Base-by-base conservation (phyloP, 208 protist species). In the Novymonas esmeraldas region DNA sequence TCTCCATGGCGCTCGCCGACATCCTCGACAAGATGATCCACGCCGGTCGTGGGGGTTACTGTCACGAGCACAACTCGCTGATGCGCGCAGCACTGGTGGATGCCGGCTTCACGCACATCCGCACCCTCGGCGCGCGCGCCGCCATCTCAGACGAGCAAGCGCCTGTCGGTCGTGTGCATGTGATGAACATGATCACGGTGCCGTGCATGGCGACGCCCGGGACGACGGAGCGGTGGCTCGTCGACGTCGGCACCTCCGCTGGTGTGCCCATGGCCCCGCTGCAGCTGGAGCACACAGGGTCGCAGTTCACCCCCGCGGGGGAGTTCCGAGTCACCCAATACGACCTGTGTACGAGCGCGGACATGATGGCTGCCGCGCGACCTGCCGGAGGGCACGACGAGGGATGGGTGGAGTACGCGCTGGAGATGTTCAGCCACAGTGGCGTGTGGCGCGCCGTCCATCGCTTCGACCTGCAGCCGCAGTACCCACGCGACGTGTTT, bases 41-140 rank as follows among this genome's bases (percentile, higher is more conserved):
- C 48, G 73, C 73, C 9, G 13, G 46, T 9, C 73, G 73, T 22
- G 73, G 73, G 16, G 73, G 73, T 1, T 79, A 70, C 55, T 79
- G 65, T 50, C 56, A 73, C 28, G 73, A 79, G 73, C 65, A 74
- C 11, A 69, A 73, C 60, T 48, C 29, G 0, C 63, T 79, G 20
- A 56, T 79, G 20, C 58, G 51, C 1, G 65, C 66, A 9, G 73
- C 50, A 9, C 45, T 79, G 66, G 44, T 51, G 24, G 58, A 51
- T 20, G 39, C 48, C 13, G 56, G 66, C 38, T 73, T 74, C 29
- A 60, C 41, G 13, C 33, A 61, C 58, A 55, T 73, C 44, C 54
- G 49, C 42, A 52, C 51, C 9, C 46, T 61, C 24, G 64, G 16
- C 41, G 71, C 38, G 11, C 36, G 71, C 6, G 58, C 52, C 16